Evolutionary conservation across 257 asterid species (phyloP).

Genomic region (Solanum chiquidenum): DNA sequence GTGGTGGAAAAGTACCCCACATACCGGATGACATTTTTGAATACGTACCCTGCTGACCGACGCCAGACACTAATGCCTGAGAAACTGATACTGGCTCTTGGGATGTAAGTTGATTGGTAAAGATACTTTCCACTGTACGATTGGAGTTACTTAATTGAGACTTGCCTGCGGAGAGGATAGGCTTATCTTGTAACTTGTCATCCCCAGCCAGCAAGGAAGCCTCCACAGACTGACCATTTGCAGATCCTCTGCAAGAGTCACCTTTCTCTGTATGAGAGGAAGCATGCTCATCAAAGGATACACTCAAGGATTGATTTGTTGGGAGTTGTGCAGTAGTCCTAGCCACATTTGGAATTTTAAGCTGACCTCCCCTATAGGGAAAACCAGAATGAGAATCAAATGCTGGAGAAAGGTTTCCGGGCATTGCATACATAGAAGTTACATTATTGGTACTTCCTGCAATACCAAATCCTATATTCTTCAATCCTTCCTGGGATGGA

Average conservation of each 20-base stretch:
- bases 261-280: slow-evolving; percentile 31
- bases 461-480: slow-evolving; percentile 26
- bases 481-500: slow-evolving; percentile 26
- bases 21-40: slow-evolving; percentile 18
- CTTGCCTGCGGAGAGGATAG: neutral
- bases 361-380: slow-evolving; percentile 32
- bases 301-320: slow-evolving; percentile 23
- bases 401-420: slow-evolving; percentile 35
- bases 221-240: slow-evolving; percentile 21
- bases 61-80: slow-evolving; percentile 24
- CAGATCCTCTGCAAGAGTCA: slow-evolving; percentile 11
- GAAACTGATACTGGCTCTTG: slow-evolving; percentile 19
- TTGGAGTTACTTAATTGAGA: slow-evolving; percentile 18
- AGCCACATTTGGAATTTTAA: slow-evolving; percentile 35
- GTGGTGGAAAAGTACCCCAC: slow-evolving; percentile 40
- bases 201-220: slow-evolving; percentile 30
- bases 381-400: slow-evolving; percentile 28
- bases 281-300: slow-evolving; percentile 18
- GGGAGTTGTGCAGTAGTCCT: slow-evolving; percentile 34
- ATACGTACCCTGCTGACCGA: slow-evolving; percentile 20
- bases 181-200: slow-evolving; percentile 4
- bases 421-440: slow-evolving; percentile 20
- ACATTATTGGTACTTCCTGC: slow-evolving; percentile 24
- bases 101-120: slow-evolving; percentile 22
- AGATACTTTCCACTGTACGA: slow-evolving; percentile 26